Percentiles rank a stretch among this genome's conserved stretches.
phyloP scores from a whole-genome alignment of 495 filamentous ascomycete genomes.

The Rhypophila decipiens region DNA sequence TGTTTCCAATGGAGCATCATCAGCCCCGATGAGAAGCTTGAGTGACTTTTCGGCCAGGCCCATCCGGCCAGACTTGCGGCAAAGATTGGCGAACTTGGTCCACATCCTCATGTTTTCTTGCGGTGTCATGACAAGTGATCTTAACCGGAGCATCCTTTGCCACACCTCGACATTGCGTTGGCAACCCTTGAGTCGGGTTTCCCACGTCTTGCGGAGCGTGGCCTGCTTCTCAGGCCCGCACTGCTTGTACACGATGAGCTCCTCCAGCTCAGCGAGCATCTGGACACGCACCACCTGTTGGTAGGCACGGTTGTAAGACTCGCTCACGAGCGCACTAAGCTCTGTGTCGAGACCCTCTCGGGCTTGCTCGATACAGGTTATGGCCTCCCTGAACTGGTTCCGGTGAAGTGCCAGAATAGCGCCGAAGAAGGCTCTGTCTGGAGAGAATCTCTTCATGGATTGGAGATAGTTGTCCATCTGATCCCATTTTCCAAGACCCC shows the following conservation, averaged over 20 bases:
- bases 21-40: slow-evolving; percentile 56
- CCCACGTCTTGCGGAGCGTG: slow-evolving; percentile 90
- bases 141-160: slow-evolving; percentile 94
- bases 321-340: slow-evolving; percentile 85
- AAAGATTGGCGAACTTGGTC: slow-evolving; percentile 98
- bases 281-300: slow-evolving; percentile 93
- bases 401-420: slow-evolving; percentile 90
- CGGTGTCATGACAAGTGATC: slow-evolving; percentile 83
- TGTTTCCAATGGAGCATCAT: slow-evolving; percentile 58
- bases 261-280: slow-evolving; percentile 97
- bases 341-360: slow-evolving; percentile 92
- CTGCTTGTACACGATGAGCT: slow-evolving; percentile 97
- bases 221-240: slow-evolving; percentile 80
- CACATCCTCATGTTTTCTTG: slow-evolving; percentile 96
- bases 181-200: slow-evolving; percentile 86
- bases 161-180: slow-evolving; percentile 97
- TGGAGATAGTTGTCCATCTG: slow-evolving; percentile 93
- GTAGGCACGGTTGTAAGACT: slow-evolving; percentile 95
- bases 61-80: slow-evolving; percentile 88
- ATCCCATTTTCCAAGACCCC: slow-evolving; percentile 95
- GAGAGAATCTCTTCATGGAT: slow-evolving; percentile 88
- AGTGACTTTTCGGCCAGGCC: slow-evolving; percentile 96
- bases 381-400: slow-evolving; percentile 86
- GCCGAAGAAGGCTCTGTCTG: slow-evolving; percentile 94
- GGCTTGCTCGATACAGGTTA: slow-evolving; percentile 78